These are phyloP conservation scores for Thelephora aurantiotincta DNA, from an alignment of 768 basidiomycete species.

Conservation along the genomic window DNA sequence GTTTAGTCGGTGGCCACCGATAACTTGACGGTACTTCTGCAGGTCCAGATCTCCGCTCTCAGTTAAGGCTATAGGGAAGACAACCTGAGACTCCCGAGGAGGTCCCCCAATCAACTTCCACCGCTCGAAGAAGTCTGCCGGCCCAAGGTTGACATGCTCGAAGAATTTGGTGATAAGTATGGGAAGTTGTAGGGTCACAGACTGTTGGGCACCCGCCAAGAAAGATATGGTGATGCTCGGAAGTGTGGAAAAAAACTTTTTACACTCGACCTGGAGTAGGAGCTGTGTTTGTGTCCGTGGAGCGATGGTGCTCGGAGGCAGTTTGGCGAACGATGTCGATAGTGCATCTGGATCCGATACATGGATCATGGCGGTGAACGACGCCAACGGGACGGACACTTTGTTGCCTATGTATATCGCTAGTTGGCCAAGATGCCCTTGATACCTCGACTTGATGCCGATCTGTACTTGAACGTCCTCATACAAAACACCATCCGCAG, in stretches of 20 bases:
- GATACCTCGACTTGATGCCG: conserved; percentile 92
- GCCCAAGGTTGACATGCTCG: conserved; percentile 77
- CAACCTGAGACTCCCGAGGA: conserved; percentile 78
- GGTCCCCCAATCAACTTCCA: conserved; percentile 97
- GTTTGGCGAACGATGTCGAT: conserved; percentile 77
- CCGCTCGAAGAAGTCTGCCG: conserved; percentile 87
- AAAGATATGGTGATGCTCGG: conserved; percentile 84
- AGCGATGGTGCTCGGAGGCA: conserved; percentile 69
- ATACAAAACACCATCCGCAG: conserved; percentile 79
- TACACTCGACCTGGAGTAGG: conserved; percentile 89
- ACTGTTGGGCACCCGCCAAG: conserved; percentile 84
- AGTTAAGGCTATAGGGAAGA: conserved; percentile 72
- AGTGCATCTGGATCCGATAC: conserved; percentile 64
- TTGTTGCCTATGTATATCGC: conserved; percentile 97
- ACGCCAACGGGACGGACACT: conserved; percentile 72
- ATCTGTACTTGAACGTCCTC: conserved; percentile 94
- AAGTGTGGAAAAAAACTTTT: conserved; percentile 60
- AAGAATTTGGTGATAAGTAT: conserved; percentile 86
- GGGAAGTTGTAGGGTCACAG: conserved; percentile 71
- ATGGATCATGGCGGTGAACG: conserved; percentile 76
- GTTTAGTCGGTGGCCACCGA: conserved; percentile 66
- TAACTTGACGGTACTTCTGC: conserved; percentile 55
- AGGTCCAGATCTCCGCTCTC: conserved; percentile 61
- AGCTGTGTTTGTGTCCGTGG: conserved; percentile 87
- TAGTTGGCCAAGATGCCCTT: conserved; percentile 85